These are phyloP conservation scores for Stachybotrys echinatus DNA, from an alignment of 2,329 filamentous ascomycete species.

Conservation along the genomic window DNA sequence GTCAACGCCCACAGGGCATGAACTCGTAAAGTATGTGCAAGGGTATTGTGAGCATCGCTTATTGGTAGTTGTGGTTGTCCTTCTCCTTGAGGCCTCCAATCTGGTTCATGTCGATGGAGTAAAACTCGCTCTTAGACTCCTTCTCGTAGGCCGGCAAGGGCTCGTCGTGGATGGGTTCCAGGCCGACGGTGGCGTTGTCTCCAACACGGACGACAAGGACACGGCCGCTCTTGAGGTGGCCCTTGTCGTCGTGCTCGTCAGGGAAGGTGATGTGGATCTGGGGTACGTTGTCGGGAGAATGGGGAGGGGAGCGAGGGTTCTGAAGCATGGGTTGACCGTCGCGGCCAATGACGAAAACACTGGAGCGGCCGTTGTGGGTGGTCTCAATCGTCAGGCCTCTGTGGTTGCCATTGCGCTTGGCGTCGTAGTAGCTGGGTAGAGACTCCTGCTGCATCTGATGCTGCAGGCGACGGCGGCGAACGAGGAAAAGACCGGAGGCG, in stretches of 20 bases:
- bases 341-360: constrained; percentile 73
- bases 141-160: constrained; percentile 85
- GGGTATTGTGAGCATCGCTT: constrained; percentile 7
- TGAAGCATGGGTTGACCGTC: constrained; percentile 71
- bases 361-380: constrained; percentile 51
- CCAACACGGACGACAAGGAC: constrained; percentile 90
- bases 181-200: constrained; percentile 75
- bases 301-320: constrained; percentile 68
- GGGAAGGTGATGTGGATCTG: constrained; percentile 99
- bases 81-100: constrained; percentile 96
- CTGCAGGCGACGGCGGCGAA: constrained; percentile 59
- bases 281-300: constrained; percentile 77
- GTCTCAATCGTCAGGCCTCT: constrained; percentile 55
- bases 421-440: constrained; percentile 67
- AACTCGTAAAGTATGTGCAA: not conserved
- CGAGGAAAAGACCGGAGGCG: constrained; percentile 61
- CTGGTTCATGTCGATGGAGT: constrained; percentile 89
- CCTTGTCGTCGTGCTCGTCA: constrained; percentile 83
- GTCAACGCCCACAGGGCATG: constrained; percentile 1
- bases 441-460: constrained; percentile 42
- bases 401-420: constrained; percentile 45
- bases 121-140: constrained; percentile 73
- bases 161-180: constrained; percentile 80
- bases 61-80: constrained; percentile 41
- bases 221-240: constrained; percentile 75